Evolutionary conservation across 495 filamentous ascomycete species (phyloP).

Genomic region (Penicillium desertorum): DNA sequence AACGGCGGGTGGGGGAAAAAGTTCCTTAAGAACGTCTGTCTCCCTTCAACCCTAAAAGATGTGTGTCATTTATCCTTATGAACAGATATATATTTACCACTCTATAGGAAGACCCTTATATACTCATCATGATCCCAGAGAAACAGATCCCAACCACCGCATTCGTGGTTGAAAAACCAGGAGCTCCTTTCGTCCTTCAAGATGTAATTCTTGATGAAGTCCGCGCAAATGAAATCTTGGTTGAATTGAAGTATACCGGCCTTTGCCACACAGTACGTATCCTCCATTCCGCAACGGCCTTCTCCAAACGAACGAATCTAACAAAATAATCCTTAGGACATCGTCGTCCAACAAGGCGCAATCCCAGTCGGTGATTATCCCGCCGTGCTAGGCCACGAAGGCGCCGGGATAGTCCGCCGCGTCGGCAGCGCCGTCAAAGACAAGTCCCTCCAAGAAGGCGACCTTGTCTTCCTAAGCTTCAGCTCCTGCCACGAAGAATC

Average conservation of each 20-base stretch:
- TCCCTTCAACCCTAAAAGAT: no score
- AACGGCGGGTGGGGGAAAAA: neutral
- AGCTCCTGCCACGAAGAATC: slow-evolving; percentile 32
- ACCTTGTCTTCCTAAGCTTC: slow-evolving; percentile 49
- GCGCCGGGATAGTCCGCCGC: slow-evolving; percentile 46
- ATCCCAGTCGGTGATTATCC: slow-evolving; percentile 37
- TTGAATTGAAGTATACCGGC: slow-evolving; percentile 39
- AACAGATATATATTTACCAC: neutral
- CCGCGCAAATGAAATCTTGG: slow-evolving; percentile 29
- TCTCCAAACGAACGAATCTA: neutral
- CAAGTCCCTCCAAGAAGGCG: slow-evolving; percentile 40
- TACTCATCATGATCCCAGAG: slow-evolving; percentile 18
- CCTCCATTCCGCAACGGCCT: neutral
- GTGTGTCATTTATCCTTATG: neutral
- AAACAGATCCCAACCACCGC: slow-evolving; percentile 27
- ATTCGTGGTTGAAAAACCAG: slow-evolving; percentile 30
- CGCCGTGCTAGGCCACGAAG: slow-evolving; percentile 54
- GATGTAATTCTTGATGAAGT: slow-evolving; percentile 34
- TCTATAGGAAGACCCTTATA: neutral
- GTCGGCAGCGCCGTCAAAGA: slow-evolving; percentile 45
- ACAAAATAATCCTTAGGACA: slow-evolving; percentile 18
- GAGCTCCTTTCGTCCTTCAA: slow-evolving; percentile 28
- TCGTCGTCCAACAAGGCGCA: slow-evolving; percentile 37
- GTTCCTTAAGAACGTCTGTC: neutral
- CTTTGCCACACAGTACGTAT: slow-evolving; percentile 35